Evolutionary conservation across 371 early-diverging fungal genomes (phyloP), one percentile per base, ranked within the genome.

Genomic region (Funneliformis caledonium): DNA sequence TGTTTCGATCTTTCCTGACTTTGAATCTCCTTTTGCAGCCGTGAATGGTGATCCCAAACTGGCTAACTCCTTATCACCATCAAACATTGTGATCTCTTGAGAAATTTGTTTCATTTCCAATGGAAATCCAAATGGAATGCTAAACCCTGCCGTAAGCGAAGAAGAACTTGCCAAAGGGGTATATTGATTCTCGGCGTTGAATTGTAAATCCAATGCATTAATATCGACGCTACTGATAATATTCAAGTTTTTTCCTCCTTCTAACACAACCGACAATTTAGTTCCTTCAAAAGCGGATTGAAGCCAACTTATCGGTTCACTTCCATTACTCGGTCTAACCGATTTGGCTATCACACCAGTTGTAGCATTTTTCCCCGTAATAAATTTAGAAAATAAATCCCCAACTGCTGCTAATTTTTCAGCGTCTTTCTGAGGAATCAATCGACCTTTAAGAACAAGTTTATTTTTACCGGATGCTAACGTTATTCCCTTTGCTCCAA

Each of bases 311-410:
- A 81, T 76, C n/a, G 81, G 81, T 12, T 16, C 31, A 14, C 61
- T 42, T 8, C 43, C 22, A 45, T 67, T 61, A 64, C 65, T 50
- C 7, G 81, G 81, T 65, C 45, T 74, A 45, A 81, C 81, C 12
- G 14, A 43, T 45, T 67, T 76, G 52, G 76, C 81, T 31, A 81
- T n/a, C 16, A 81, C 91, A 26, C 83, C 70, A 11, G 88, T 87
- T 11, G 83, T 85, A 19, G 89, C 85, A 62, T 86, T 81, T 47
- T 83, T 81, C 19, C 89, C 89, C 52, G 86, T 80, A 68, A 91
- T 81, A 72, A 87, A 89, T 65, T 86, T 86, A n/a, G 88, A 86
- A 83, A 91, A 88, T 72, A 91, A 83, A 19, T 80, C 76, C 43
- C 87, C 85, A 14, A 89, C 82, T 62, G 87, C 87, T 11, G 82